phyloP scores from a whole-genome alignment of 257 asterid species.

The Salvia miltiorrhiza region DNA sequence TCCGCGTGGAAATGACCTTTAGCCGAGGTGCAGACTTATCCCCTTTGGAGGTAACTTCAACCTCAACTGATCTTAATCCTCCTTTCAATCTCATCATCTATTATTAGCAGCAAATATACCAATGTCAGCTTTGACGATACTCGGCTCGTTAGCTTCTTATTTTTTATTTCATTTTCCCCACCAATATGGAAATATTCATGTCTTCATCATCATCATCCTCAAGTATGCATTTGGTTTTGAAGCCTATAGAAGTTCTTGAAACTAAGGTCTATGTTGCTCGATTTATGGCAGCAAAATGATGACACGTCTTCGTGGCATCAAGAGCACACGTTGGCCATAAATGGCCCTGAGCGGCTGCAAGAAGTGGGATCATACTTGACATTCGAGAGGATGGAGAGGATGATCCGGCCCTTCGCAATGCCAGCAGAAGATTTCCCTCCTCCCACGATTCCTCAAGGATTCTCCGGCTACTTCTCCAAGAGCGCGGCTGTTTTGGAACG shows the following conservation, averaged over 20 bases:
- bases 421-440: conserved; percentile 97
- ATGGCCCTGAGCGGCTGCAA: conserved; percentile 93
- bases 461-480: conserved; percentile 88
- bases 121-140: background rate
- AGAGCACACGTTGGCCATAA: conserved; percentile 87
- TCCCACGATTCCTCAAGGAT: conserved; percentile 76
- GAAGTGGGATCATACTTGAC: conserved; percentile 75
- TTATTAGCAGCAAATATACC: too few relatives aligned
- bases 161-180: background rate
- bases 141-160: background rate
- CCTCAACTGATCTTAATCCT: background rate
- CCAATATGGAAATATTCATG: background rate
- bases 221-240: too few relatives aligned
- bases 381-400: conserved; percentile 70
- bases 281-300: conserved; percentile 52
- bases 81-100: background rate
- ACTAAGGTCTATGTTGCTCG: background rate
- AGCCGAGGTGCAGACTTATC: conserved; percentile 95
- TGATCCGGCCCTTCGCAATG: conserved; percentile 83
- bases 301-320: conserved; percentile 70
- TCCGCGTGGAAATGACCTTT: conserved; percentile 76
- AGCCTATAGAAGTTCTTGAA: background rate
- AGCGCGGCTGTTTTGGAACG: conserved; percentile 87
- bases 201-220: background rate
- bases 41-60: conserved; percentile 66